Percentiles rank a stretch among this genome's conserved stretches.
Evolutionary conservation across 2,329 filamentous ascomycete genomes (phyloP).

Genomic region (Nemania diffusa): DNA sequence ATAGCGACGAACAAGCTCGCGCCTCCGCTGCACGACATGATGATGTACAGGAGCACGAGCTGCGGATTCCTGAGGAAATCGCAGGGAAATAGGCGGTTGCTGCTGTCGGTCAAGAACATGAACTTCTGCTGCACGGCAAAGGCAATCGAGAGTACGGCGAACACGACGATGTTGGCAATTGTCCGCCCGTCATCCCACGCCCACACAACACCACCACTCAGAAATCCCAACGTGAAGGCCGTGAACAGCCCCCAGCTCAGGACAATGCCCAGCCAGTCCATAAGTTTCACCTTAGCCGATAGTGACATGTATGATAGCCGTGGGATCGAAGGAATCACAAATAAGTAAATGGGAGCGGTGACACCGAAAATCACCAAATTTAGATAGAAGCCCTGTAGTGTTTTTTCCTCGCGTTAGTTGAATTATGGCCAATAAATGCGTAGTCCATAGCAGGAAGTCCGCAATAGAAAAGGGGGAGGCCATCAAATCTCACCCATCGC

Average conservation of each 20-base stretch:
- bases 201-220: constrained; percentile 60
- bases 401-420: background rate
- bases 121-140: constrained; percentile 58
- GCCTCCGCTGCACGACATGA: constrained; percentile 53
- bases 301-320: constrained; percentile 46
- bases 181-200: constrained; percentile 58
- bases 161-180: constrained; percentile 59
- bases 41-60: constrained; percentile 50
- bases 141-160: constrained; percentile 53
- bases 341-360: constrained; percentile 48
- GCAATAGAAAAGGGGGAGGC: background rate
- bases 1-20: constrained; percentile 39
- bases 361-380: constrained; percentile 54
- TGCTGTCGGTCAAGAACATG: constrained; percentile 52
- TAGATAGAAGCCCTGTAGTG: constrained; percentile 8
- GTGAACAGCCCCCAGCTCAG: constrained; percentile 54
- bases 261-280: constrained; percentile 58
- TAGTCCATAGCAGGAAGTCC: background rate
- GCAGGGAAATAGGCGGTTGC: constrained; percentile 56
- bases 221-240: constrained; percentile 57
- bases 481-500: background rate
- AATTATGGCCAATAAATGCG: background rate
- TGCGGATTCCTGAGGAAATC: constrained; percentile 53
- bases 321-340: constrained; percentile 45
- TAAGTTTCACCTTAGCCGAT: constrained; percentile 37